Conservation (phyloP, 306 rosid genomes). For the Vigna hirtella region DNA sequence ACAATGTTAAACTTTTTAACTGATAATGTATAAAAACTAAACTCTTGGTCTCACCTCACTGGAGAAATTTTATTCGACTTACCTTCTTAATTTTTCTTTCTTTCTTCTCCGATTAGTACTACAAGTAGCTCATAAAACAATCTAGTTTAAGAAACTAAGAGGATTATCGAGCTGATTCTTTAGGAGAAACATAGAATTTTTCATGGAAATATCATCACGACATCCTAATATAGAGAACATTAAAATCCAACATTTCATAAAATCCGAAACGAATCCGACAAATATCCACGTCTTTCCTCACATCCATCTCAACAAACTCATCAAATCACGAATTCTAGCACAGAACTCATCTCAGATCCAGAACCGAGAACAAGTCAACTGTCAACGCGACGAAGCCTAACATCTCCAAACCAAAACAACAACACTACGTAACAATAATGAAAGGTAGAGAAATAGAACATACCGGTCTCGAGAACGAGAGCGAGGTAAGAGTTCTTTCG, state of each 20-base stretch:
- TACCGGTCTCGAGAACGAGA: conserved; percentile 71
- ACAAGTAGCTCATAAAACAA: neutral
- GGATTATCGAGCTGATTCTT: neutral
- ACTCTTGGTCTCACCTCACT: neutral
- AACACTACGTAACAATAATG: neutral
- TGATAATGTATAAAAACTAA: too few relatives aligned
- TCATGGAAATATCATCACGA: neutral
- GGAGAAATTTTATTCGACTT: neutral
- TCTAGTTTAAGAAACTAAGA: neutral
- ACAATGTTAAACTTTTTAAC: too few relatives aligned
- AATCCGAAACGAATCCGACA: neutral
- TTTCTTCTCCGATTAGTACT: neutral
- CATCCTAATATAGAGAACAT: neutral
- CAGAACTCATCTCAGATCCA: neutral
- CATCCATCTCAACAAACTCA: neutral
- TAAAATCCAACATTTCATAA: neutral
- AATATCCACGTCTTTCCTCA: neutral
- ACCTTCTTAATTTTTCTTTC: neutral
- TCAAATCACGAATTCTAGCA: conserved; percentile 5
- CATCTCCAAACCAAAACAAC: neutral
- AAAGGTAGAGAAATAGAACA: neutral
- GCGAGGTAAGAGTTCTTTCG: conserved; percentile 73
- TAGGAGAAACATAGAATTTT: neutral
- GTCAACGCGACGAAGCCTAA: neutral
- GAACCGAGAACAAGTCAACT: neutral